Base-by-base conservation (phyloP, 2,329 filamentous ascomycete species). In the Colletotrichum paranaense region DNA sequence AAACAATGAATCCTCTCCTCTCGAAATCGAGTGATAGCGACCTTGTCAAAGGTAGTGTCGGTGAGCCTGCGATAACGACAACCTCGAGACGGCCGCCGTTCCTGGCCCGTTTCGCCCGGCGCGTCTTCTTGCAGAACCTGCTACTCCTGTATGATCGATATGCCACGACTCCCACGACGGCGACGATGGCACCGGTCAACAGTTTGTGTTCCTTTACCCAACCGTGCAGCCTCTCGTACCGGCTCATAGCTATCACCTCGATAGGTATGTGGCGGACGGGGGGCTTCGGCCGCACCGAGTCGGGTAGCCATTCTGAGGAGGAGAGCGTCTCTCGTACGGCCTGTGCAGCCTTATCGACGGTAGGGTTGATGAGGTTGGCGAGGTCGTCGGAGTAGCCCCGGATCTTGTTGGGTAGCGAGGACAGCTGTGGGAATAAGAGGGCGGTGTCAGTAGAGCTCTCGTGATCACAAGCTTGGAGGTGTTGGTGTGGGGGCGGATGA, bases 11-110 rank as follows among this genome's bases (percentile, higher is more conserved):
- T 5, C 97, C 97, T 76, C 95, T 91, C 73, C 95, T 89, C 84
- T 98, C 97, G 76, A 99, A 87, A 80, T 99, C 97, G 60, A 95
- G 84, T 2, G 95, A 92, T 67, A 98, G 86, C 12, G 94, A 95
- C 78, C 92, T 93, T 7, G 95, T 96, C 79, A 98, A 88, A 19
- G 95, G 93, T 78, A 97, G 92, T 62, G 92, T 91, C 2, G 95
- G 93, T 24, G 94, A 95, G n/a, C 96, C 96, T 26, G 95, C 95
- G 75, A 98, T 89, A 32, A 98, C 93, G 80, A 91, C 86, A 5
- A 98, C 96, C 82, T 99, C 97, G 75, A 92, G 91, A 66, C 97
- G 90, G 4, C 94, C 94, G 28, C 97, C 97, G 84, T 95, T 97
- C 62, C 89, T 88, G 3, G 95, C 94, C 68, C 93, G 91, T 83